A percentile compares a stretch with the other conserved stretches of the same genome.
phyloP scores from a whole-genome alignment of 768 basidiomycete species.

The Rhizopogon salebrosus region DNA sequence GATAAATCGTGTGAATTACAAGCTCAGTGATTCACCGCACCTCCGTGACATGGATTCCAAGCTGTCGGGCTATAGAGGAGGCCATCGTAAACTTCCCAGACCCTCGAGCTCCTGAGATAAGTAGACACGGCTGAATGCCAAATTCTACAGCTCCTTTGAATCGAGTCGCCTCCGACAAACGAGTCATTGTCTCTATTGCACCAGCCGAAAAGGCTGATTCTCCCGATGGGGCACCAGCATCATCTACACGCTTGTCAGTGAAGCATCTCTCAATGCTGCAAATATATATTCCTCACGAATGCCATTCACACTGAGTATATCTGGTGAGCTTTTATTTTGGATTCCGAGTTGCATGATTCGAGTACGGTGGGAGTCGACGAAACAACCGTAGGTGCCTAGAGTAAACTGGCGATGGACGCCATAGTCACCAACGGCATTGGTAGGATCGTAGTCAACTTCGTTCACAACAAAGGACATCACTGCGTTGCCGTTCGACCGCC shows the following conservation, averaged over 20 bases:
- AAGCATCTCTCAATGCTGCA: neutral
- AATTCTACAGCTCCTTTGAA: slow-evolving; percentile 53
- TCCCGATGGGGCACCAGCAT: neutral
- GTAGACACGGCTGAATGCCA: slow-evolving; percentile 60
- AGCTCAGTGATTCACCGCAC: slow-evolving; percentile 28
- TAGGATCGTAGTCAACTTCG: slow-evolving; percentile 62
- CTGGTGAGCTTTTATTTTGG: slow-evolving; percentile 60
- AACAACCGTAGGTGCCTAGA: slow-evolving; percentile 76
- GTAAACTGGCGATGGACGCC: slow-evolving; percentile 51
- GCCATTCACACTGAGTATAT: slow-evolving; percentile 42
- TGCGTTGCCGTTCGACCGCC: slow-evolving; percentile 28
- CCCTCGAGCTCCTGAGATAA: slow-evolving; percentile 78
- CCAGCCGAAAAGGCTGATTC: slow-evolving; percentile 13
- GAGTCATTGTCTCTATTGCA: slow-evolving; percentile 43
- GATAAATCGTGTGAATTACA: neutral
- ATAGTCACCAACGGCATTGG: slow-evolving; percentile 27
- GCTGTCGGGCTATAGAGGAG: slow-evolving; percentile 44
- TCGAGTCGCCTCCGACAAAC: slow-evolving; percentile 58
- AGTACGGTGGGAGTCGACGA: slow-evolving; percentile 70
- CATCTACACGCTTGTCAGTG: neutral
- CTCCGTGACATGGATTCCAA: slow-evolving; percentile 80
- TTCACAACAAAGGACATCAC: slow-evolving; percentile 77
- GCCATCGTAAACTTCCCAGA: slow-evolving; percentile 74
- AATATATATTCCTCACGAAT: slow-evolving; percentile 37
- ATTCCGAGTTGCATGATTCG: slow-evolving; percentile 76